Evolutionary conservation across 202 grass and related monocot genomes (phyloP).

Genomic region (Carex sylvatica): DNA sequence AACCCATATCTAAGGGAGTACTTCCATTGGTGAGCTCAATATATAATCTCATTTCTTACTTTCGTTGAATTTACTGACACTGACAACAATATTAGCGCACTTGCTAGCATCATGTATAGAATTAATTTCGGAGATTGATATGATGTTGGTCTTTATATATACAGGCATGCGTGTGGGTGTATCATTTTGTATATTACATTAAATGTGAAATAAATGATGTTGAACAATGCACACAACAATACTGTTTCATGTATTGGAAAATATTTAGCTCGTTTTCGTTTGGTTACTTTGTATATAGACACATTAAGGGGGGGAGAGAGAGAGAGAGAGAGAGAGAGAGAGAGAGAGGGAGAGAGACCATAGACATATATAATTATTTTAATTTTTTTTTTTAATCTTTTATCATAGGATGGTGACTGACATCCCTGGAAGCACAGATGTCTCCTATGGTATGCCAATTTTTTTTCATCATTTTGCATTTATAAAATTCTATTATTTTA

Average conservation of each 20-base stretch:
- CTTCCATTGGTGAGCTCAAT: conserved; percentile 55
- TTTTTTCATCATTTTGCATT: neutral
- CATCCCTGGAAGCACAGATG: conserved; percentile 63
- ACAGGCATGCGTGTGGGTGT: neutral
- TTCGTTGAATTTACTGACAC: neutral
- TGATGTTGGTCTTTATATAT: neutral
- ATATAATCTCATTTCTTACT: neutral
- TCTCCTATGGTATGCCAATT: conserved; percentile 37
- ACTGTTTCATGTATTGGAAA: neutral
- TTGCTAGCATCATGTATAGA: neutral
- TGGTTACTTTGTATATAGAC: neutral
- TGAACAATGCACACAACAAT: neutral
- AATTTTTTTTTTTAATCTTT: neutral
- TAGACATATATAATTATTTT: neutral
- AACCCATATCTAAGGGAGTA: conserved; percentile 60
- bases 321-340: neutral
- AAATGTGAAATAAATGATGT: neutral
- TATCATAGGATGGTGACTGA: conserved; percentile 57
- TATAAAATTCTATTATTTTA: neutral
- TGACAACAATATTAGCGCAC: neutral
- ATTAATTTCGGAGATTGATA: neutral
- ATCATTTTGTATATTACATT: neutral
- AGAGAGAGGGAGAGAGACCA: neutral
- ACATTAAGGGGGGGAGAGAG: neutral
- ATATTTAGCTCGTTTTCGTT: neutral